These are phyloP conservation scores for Claviceps paspali DNA, from an alignment of 2,329 filamentous ascomycete genomes.

Conservation along the genomic window DNA sequence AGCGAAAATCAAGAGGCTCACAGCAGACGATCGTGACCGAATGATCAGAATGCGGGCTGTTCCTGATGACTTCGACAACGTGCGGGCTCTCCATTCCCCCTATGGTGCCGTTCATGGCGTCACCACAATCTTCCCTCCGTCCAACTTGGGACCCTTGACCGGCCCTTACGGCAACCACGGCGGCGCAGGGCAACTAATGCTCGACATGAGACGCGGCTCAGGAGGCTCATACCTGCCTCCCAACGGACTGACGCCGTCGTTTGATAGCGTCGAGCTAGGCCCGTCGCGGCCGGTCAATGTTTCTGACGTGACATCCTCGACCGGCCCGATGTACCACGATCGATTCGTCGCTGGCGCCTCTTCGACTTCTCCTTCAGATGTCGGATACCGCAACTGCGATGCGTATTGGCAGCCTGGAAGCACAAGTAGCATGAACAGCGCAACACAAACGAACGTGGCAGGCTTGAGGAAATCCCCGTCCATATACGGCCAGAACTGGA, in stretches of 20 bases:
- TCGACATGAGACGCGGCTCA: conserved; percentile 50
- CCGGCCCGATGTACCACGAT: conserved; percentile 38
- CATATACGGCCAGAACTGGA: conserved; percentile 1
- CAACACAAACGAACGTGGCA: neutral
- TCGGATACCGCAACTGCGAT: neutral
- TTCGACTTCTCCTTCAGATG: conserved; percentile 29
- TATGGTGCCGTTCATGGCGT: conserved; percentile 46
- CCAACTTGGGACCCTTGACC: conserved; percentile 25
- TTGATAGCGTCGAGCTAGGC: conserved; percentile 51
- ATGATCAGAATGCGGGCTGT: conserved; percentile 61
- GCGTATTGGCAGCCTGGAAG: conserved; percentile 3
- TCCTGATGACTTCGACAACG: conserved; percentile 55
- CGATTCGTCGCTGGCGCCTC: conserved; percentile 38
- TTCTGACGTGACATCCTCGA: conserved; percentile 40
- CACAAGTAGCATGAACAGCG: conserved; percentile 1
- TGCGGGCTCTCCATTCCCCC: conserved; percentile 52
- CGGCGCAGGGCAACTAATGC: conserved; percentile 52
- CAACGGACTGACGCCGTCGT: conserved; percentile 50
- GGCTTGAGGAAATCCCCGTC: neutral
- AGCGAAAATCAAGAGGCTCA: conserved; percentile 57
- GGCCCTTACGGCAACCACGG: conserved; percentile 43
- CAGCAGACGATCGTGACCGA: conserved; percentile 52
- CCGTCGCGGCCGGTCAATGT: conserved; percentile 33
- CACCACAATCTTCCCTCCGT: conserved; percentile 30
- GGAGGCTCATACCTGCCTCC: conserved; percentile 53